Conservation (phyloP, 1,284 basidiomycete species). For the Cronartium quercuum region DNA sequence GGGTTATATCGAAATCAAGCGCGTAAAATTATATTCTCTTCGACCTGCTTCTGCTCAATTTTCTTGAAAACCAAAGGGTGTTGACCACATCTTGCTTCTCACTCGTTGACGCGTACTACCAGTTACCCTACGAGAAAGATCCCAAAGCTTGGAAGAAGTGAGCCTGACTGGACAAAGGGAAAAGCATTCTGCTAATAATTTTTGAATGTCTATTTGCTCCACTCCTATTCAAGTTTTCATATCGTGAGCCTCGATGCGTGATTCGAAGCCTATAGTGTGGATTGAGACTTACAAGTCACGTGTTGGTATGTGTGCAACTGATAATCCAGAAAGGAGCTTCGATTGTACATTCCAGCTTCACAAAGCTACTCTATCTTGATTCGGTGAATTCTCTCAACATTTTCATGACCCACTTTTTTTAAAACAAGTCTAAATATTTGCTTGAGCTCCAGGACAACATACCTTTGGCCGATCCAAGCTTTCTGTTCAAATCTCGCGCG, state of each 20-base stretch:
- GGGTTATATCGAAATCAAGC: neutral
- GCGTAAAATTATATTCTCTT: neutral
- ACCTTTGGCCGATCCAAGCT: neutral
- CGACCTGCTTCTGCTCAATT: neutral
- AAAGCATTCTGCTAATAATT: no score
- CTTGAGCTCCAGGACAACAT: neutral
- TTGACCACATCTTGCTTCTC: neutral
- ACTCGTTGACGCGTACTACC: neutral
- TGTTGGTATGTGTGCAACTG: neutral
- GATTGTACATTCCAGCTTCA: neutral
- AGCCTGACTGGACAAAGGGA: neutral
- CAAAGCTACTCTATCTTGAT: neutral
- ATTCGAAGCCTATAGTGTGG: no score
- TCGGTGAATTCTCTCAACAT: neutral
- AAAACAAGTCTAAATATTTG: neutral
- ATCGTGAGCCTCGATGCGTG: neutral
- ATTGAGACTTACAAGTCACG: no score
- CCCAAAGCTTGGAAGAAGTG: conserved; percentile 1
- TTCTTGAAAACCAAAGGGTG: neutral
- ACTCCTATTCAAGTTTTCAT: neutral
- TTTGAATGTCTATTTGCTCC: neutral
- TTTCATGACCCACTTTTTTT: neutral
- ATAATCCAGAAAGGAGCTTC: neutral
- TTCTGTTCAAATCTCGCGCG: neutral
- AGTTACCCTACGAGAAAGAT: neutral